Evolutionary conservation across 768 basidiomycete species (phyloP), one percentile per base, ranked within the genome.

Genomic region (Boletus speciosus): DNA sequence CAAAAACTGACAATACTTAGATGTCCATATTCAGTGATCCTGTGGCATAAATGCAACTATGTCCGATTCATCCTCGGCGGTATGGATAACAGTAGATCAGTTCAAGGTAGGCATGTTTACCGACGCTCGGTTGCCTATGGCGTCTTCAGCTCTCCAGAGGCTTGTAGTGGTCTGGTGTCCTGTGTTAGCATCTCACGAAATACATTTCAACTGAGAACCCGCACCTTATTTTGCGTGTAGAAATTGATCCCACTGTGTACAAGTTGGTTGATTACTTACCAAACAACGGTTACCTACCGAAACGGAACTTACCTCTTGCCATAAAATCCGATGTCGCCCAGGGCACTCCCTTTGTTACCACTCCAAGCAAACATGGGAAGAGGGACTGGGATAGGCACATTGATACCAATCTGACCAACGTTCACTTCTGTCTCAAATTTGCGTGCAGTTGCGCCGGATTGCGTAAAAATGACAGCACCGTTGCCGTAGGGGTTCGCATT

Each of bases 341-440:
- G 73, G 62, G 83, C 83, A 63, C 88, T 91, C 38, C 76, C 85
- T 78, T 94, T 96, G 75, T 94, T 96, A 27, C 97, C 96, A 62
- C 90, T 93, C 93, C 93, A 96, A 29, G 92, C 83, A 75, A 97
- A 98, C 90, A 97, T 95, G 15, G 89, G 88, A 31, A 88, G 73
- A 42, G 96, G 96, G 6, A 99, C 96, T 14, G 93, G 90, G 47
- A 93, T 93, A 4, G 91, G 90, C 9, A 94, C 86, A 67, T 95
- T 98, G 69, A 98, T 84, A 41, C 96, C 96, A 64, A 99, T 83
- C 71, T 91, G 93, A 23, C 94, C 94, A 49, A 93, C 85, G 59
- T 98, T 90, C 49, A 96, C 85, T 43, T 85, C 80, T 12, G 76
- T 77, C 73, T 98, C 96, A 58, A 97, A 99, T 71, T 89, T 91